Evolutionary conservation across 2,329 filamentous ascomycete species (phyloP), one percentile per base, ranked within the genome.

Genomic region (Colletotrichum gloeosporioides): DNA sequence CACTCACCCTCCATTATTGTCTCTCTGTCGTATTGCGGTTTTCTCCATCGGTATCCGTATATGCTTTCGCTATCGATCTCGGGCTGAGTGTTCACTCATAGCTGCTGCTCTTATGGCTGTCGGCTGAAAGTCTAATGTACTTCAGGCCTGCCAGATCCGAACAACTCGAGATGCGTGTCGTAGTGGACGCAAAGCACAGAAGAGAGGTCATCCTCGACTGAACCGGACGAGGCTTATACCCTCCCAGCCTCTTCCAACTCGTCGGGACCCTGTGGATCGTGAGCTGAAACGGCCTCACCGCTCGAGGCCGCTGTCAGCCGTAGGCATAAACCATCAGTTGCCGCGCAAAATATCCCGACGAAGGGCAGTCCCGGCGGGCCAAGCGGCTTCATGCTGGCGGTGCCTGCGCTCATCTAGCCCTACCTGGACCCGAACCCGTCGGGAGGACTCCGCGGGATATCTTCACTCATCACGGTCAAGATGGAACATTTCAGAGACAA

Each of bases 211-310:
- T 64, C 53, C 15, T 31, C 71, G 18, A 36, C 64, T 32, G 63
- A 27, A 69, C 71, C 69, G 31, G 53, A 27, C 31, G 31, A n/a
- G 8, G 22, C 53, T 25, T 49, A 70, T 49, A 36, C 27, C 57
- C 57, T 32, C 57, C 57, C 59, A 63, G 32, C 27, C 31, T 32
- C 69, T 34, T 22, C 44, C 27, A 61, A 34, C 31, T 44, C 22
- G 13, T 49, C 27, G 44, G 67, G 18, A 49, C 67, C n/a, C 16
- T 59, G 59, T 25, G 67, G 44, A 59, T 59, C 34, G n/a, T 15
- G 49, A 44, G 39, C 64, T 69, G 74, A 76, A 73, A 73, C 74
- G 65, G 16, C 18, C 59, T 74, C 59, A 69, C 49, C 64, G 53
- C 25, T 12, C 64, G 22, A 69, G 34, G 64, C 64, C 49, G 44